Evolutionary conservation across 257 asterid genomes (phyloP).

Genomic region (Hygrophila difformis): DNA sequence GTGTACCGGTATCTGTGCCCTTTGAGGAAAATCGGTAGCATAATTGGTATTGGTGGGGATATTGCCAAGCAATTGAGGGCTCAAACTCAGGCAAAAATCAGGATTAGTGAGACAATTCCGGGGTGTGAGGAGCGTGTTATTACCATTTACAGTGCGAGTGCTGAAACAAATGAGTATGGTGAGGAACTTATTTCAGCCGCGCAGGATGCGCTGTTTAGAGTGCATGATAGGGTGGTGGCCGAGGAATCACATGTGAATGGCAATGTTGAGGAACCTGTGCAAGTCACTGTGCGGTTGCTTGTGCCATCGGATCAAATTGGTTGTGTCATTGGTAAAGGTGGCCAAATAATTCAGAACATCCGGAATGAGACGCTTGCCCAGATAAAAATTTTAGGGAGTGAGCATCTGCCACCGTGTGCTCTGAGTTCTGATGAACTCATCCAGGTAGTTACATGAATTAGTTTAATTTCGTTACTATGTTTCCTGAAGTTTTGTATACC

Average conservation of each 20-base stretch:
- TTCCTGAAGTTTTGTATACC: neutral
- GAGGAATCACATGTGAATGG: constrained; percentile 57
- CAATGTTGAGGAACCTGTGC: constrained; percentile 40
- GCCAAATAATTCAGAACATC: constrained; percentile 32
- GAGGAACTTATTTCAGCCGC: constrained; percentile 62
- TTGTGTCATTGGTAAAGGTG: constrained; percentile 58
- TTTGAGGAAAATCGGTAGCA: constrained; percentile 68
- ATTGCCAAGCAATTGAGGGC: constrained; percentile 78
- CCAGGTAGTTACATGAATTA: constrained; percentile 38
- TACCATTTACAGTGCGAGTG: constrained; percentile 67
- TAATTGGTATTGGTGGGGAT: constrained; percentile 90
- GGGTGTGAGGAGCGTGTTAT: constrained; percentile 91
- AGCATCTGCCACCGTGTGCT: constrained; percentile 92
- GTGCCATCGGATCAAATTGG: constrained; percentile 45
- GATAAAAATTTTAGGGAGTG: constrained; percentile 66
- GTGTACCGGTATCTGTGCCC: constrained; percentile 78
- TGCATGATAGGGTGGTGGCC: constrained; percentile 56
- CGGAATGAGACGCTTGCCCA: constrained; percentile 63
- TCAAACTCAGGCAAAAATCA: constrained; percentile 68
- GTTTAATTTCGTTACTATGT: neutral
- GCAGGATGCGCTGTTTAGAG: constrained; percentile 78
- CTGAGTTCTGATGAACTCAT: constrained; percentile 72
- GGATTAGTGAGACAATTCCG: constrained; percentile 76
- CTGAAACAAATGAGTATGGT: constrained; percentile 61
- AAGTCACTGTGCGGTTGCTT: constrained; percentile 41